phyloP scores from a whole-genome alignment of 805 yeast species.

The Metschnikowia vanudenii region DNA sequence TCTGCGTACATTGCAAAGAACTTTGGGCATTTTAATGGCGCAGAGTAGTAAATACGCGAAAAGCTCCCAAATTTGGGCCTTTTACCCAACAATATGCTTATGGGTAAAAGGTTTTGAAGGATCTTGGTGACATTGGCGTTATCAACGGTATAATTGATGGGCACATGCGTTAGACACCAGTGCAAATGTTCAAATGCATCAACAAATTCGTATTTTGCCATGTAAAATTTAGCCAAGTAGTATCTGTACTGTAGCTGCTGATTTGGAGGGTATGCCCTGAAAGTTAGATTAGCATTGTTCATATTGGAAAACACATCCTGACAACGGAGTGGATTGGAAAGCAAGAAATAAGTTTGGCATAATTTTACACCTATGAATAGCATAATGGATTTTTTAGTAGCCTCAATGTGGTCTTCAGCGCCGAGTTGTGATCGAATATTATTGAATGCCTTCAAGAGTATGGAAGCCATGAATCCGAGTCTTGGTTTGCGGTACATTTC shows the following conservation, averaged over 20 bases:
- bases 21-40: conserved; percentile 17
- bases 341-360: conserved; percentile 55
- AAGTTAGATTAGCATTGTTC: conserved; percentile 48
- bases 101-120: conserved; percentile 50
- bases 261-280: conserved; percentile 37
- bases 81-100: conserved; percentile 54
- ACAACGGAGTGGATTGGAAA: conserved; percentile 57
- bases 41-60: conserved; percentile 16
- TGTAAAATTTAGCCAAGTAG: conserved; percentile 52
- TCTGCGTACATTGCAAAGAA: conserved; percentile 35
- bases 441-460: conserved; percentile 58
- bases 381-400: conserved; percentile 47
- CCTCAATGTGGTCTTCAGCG: conserved; percentile 35
- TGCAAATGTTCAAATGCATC: conserved; percentile 50
- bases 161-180: conserved; percentile 51
- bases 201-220: conserved; percentile 50
- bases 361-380: conserved; percentile 52
- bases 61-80: conserved; percentile 36
- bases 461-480: conserved; percentile 49
- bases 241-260: conserved; percentile 54
- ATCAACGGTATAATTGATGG: conserved; percentile 21
- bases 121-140: conserved; percentile 40
- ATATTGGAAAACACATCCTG: conserved; percentile 61
- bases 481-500: conserved; percentile 45
- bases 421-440: conserved; percentile 52